Base-by-base conservation (phyloP, 345 rosid genomes). In the Dipteronia dyeriana region DNA sequence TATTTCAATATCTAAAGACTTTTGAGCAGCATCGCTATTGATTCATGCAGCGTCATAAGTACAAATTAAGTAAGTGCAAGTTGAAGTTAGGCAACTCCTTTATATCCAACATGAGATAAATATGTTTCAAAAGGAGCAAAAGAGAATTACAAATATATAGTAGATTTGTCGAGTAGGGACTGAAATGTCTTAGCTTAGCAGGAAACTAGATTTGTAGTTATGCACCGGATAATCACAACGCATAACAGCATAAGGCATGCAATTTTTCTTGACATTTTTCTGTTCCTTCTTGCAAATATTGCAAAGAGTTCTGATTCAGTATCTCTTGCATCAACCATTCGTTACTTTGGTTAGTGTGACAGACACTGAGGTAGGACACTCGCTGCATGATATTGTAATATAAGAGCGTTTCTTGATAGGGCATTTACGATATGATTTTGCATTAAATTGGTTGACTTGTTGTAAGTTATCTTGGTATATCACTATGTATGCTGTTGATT, bases 381-480 rank as follows among this genome's bases (percentile, higher is more conserved):
- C 38, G 38, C 43, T 31, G 16, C n/a, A 3, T 54, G 75, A 16
- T 31, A 17, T 61, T 43, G 43, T 74, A 25, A 62, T 74, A 62
- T 14, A 61, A 10, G 11, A 11, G 23, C 2, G 43, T 62, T 47
- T 74, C 38, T 16, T 34, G n/a, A 59, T 9, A 5, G 12, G 8
- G 60, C 53, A 16, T 74, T 20, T n/a, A 9, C 6, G 26, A 17
- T 47, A 19, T 23, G 23, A 47, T 29, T 61, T 43, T 31, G 11
- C 23, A 6, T 31, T 23, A 47, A 43, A 61, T 16, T 61, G 43
- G 63, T 73, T 62, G 60, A 13, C 57, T n/a, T 62, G 10, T 17
- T 74, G 57, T 7, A 63, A 74, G 57, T 74, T 74, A 25, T 45
- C 43, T 62, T 62, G 34, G 20, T 23, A 38, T n/a, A 38, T 57